A percentile compares a stretch with the other conserved stretches of the same genome.
phyloP scores from a whole-genome alignment of 768 basidiomycete species.

The Cytidiella melzeri region DNA sequence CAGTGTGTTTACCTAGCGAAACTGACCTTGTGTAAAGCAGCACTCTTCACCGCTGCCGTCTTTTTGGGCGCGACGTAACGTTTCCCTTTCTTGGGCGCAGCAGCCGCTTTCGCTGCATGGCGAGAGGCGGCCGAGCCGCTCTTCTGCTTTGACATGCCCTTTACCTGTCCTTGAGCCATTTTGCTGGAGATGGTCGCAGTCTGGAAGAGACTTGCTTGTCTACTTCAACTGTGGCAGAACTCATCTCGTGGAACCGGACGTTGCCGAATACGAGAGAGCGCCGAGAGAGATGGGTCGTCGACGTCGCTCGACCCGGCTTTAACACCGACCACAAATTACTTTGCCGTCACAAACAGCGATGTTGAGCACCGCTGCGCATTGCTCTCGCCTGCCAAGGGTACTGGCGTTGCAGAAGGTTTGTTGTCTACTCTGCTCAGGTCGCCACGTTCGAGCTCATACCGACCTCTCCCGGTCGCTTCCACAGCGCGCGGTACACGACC shows the following conservation, averaged over 20 bases:
- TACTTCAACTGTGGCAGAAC: not conserved
- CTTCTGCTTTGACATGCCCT: conserved; percentile 47
- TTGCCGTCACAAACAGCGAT: conserved; percentile 10
- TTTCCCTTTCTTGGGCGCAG: conserved; percentile 74
- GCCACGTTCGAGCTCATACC: not conserved
- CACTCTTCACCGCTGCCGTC: conserved; percentile 61
- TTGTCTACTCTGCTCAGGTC: conserved; percentile 32
- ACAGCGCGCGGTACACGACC: conserved; percentile 73
- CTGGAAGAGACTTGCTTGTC: conserved; percentile 4
- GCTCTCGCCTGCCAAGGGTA: conserved; percentile 44
- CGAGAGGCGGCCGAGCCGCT: conserved; percentile 42
- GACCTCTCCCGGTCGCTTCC: conserved; percentile 1
- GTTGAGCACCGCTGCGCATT: conserved; percentile 21
- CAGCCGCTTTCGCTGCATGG: conserved; percentile 59
- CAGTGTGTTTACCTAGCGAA: not conserved
- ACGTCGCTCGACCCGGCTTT: conserved; percentile 2
- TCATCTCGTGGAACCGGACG: not conserved
- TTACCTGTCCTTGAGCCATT: conserved; percentile 87
- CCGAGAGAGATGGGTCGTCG: not conserved
- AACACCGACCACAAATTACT: conserved; percentile 8
- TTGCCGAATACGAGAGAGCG: not conserved
- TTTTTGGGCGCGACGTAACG: conserved; percentile 82
- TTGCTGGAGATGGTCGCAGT: not conserved
- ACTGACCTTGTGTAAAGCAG: conserved; percentile 69
- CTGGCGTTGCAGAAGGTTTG: conserved; percentile 32